Percentiles rank a stretch among this genome's conserved stretches.
Evolutionary conservation across 2,329 filamentous ascomycete genomes (phyloP).

Genomic region (Byssoonygena ceratinophila): DNA sequence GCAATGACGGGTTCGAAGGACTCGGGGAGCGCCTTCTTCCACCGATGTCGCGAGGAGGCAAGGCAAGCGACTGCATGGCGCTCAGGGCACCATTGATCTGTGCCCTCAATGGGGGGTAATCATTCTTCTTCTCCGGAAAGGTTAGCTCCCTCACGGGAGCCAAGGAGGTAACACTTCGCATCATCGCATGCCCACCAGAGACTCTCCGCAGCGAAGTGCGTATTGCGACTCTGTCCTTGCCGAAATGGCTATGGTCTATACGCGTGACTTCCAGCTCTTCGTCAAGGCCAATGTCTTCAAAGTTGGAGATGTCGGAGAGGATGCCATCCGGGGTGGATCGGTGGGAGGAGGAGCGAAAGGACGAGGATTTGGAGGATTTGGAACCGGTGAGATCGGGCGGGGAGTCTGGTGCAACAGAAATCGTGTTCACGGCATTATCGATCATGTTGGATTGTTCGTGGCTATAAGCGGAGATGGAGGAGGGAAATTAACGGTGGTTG

Average conservation of each 20-base stretch:
- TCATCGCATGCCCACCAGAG: conserved; percentile 20
- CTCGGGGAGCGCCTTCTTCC: conserved; percentile 11
- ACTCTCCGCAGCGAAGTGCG: conserved; percentile 16
- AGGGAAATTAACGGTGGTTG: neutral
- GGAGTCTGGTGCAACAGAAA: conserved; percentile 50
- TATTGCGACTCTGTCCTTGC: conserved; percentile 26
- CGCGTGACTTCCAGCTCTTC: conserved; percentile 46
- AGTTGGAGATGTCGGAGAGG: conserved; percentile 65
- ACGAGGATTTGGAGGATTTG: conserved; percentile 85
- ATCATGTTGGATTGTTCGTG: conserved; percentile 1
- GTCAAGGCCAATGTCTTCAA: conserved; percentile 86
- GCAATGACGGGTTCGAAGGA: conserved; percentile 20
- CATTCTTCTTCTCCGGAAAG: conserved; percentile 4
- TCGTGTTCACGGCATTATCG: conserved; percentile 27
- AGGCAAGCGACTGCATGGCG: conserved; percentile 21
- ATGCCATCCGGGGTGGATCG: conserved; percentile 57
- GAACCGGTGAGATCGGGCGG: conserved; percentile 71
- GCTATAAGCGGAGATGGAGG: neutral
- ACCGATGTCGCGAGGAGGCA: conserved; percentile 19
- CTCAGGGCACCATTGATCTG: conserved; percentile 18
- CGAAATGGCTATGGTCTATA: conserved; percentile 28
- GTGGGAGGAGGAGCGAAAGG: conserved; percentile 67
- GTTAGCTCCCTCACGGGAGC: conserved; percentile 21
- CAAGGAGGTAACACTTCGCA: conserved; percentile 17
- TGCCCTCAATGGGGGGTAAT: conserved; percentile 8